phyloP scores from a whole-genome alignment of 2,329 filamentous ascomycete species.

The Leptoxyphium fumago region DNA sequence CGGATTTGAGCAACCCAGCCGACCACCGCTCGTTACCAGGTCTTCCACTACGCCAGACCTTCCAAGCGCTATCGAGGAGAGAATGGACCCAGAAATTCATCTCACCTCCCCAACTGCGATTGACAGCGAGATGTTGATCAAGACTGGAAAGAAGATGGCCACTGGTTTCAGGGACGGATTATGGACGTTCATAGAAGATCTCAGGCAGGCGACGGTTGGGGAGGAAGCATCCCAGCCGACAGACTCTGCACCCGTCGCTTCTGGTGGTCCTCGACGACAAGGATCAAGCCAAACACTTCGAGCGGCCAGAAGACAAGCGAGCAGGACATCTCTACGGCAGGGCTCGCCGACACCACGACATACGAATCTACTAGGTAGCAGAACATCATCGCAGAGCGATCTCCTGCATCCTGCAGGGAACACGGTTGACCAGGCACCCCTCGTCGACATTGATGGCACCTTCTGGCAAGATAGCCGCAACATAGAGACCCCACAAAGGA shows the following conservation, averaged over 20 bases:
- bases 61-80: constrained; percentile 11
- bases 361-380: not conserved
- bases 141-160: constrained; percentile 60
- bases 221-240: constrained; percentile 65
- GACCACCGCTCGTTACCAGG: constrained; percentile 1
- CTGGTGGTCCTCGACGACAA: constrained; percentile 7
- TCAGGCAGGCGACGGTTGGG: constrained; percentile 87
- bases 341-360: constrained; percentile 6
- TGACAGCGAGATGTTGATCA: constrained; percentile 37
- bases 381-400: constrained; percentile 6
- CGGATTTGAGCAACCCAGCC: not conserved
- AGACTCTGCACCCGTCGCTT: constrained; percentile 2
- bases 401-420: constrained; percentile 6
- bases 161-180: constrained; percentile 80
- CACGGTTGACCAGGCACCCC: constrained; percentile 1
- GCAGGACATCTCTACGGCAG: constrained; percentile 12
- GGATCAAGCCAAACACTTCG: constrained; percentile 13
- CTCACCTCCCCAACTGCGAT: constrained; percentile 23
- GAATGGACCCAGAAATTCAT: constrained; percentile 9
- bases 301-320: constrained; percentile 11
- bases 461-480: constrained; percentile 18
- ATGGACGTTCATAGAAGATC: constrained; percentile 89
- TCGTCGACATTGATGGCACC: constrained; percentile 2
- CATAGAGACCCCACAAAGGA: constrained; percentile 2
- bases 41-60: constrained; percentile 11